phyloP scores from a whole-genome alignment of 306 rosid genomes.

The Comarum palustre region DNA sequence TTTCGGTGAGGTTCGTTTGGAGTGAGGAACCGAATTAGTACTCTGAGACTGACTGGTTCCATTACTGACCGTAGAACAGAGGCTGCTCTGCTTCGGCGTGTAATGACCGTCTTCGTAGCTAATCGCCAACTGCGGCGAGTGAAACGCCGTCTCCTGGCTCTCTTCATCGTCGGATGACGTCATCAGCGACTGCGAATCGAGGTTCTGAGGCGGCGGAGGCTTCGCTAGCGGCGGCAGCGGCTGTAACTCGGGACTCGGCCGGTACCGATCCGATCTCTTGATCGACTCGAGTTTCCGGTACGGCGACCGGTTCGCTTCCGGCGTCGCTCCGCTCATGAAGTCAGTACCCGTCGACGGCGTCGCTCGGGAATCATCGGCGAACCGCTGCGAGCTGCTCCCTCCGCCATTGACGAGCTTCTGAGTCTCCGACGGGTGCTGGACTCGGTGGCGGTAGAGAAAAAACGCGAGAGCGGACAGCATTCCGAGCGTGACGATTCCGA shows the following conservation, averaged over 20 bases:
- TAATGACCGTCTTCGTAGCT: conserved; percentile 55
- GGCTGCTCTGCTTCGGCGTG: conserved; percentile 54
- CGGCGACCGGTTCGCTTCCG: conserved; percentile 52
- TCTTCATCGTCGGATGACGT: conserved; percentile 50
- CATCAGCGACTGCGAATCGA: conserved; percentile 42
- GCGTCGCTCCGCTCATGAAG: conserved; percentile 14
- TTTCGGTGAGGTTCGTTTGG: conserved; percentile 78
- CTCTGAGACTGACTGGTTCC: conserved; percentile 7
- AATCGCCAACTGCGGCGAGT: conserved; percentile 69
- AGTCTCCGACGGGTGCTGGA: conserved; percentile 55
- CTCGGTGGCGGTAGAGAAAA: conserved; percentile 77
- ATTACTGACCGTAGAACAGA: conserved; percentile 32
- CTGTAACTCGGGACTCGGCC: conserved; percentile 93
- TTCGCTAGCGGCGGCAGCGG: conserved; percentile 75
- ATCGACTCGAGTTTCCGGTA: conserved; percentile 65
- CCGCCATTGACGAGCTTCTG: conserved; percentile 53
- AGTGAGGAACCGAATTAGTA: conserved; percentile 45
- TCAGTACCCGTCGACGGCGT: conserved; percentile 46
- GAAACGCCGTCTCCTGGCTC: conserved; percentile 61
- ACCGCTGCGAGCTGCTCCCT: conserved; percentile 30
- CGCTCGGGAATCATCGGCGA: conserved; percentile 38
- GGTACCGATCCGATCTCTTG: conserved; percentile 78
- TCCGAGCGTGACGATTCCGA: conserved; percentile 83
- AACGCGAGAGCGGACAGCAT: conserved; percentile 90
- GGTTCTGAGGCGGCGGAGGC: conserved; percentile 28